phyloP scores from a whole-genome alignment of 1,139 yeast species.

The Tardiomyces blankii region DNA sequence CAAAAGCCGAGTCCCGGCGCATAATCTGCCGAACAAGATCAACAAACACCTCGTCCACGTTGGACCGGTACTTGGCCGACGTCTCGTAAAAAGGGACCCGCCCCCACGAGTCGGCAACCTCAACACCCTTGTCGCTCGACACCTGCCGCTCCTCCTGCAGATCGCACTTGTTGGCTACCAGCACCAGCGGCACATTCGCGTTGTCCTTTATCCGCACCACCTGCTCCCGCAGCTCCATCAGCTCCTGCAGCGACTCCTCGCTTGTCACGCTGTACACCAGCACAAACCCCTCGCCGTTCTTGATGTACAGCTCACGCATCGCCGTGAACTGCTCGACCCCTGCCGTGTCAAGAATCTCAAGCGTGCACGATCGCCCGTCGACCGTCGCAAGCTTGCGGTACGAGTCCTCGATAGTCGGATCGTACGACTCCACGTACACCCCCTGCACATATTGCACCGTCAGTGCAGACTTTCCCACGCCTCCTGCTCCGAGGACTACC shows the following conservation, averaged over 20 bases:
- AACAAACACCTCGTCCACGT: constrained; percentile 81
- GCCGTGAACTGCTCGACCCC: constrained; percentile 38
- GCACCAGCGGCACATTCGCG: constrained; percentile 29
- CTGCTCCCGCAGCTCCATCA: constrained; percentile 74
- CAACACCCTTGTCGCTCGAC: constrained; percentile 30
- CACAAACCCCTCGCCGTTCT: constrained; percentile 34
- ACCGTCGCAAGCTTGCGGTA: constrained; percentile 30
- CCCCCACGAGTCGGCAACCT: constrained; percentile 82
- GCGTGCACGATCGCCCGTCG: constrained; percentile 28
- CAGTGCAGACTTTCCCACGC: constrained; percentile 92
- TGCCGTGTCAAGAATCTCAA: constrained; percentile 37
- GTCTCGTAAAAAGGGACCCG: constrained; percentile 72
- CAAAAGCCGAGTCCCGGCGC: constrained; percentile 24
- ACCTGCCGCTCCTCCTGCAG: constrained; percentile 56
- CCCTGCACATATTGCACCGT: constrained; percentile 36
- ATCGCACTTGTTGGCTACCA: constrained; percentile 46
- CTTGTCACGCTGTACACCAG: constrained; percentile 79
- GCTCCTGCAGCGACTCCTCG: constrained; percentile 67
- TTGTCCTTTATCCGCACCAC: constrained; percentile 76
- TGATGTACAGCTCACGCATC: constrained; percentile 54
- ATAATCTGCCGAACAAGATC: constrained; percentile 69
- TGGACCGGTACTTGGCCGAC: constrained; percentile 76
- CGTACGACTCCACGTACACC: constrained; percentile 77
- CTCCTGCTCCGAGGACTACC: constrained; percentile 96
- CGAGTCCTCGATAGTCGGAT: constrained; percentile 82